Base-by-base conservation (phyloP, 208 protist species). In the Wallacemonas sp. region DNA sequence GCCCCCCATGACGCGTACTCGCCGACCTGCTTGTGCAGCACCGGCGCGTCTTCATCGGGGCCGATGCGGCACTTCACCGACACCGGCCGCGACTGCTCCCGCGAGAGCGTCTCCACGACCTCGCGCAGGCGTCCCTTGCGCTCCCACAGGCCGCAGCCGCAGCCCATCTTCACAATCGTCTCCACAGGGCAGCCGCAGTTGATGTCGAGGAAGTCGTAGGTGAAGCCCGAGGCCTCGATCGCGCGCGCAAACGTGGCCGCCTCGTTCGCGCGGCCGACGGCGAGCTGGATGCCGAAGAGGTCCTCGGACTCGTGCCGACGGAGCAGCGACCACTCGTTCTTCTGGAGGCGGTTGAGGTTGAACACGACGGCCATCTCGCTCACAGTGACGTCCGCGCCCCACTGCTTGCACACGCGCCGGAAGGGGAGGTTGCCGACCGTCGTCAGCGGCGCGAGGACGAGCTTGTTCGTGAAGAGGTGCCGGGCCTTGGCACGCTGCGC, bases 371-470 rank as follows among this genome's bases (percentile, higher is more conserved):
- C 96, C 98, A 99, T 99, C 76, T 99, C 97, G 41, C 91, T 82
- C 73, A 96, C 82, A 20, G 96, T 99, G 55, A 99, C 88, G 74
- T 99, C 97, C 0, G 77, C 92, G 7, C 94, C 94, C 54, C 94
- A 89, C 10, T 70, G 68, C 67, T 97, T 97, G 79, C 95, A 98
- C 42, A 98, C 65, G 38, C 93, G 86, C 29, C 98, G 91, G 67
- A 98, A 99, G 14, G 98, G 98, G 48, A 99, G 77, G 72, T 99
- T 99, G 50, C 98, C 98, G 22, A 99, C 96, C 7, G 98, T 99
- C 7, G 98, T 99, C 28, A 99, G 90, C 10, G 98, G 98, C 20
- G 98, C 97, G 5, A 99, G 89, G 57, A 97, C 88, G 14, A 98
- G 68, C 81, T 99, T 98, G 66, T 94, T 77, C 1, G 46, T 49